Base-by-base conservation (phyloP, 2,329 filamentous ascomycete species). In the Microthyrium microscopicum region DNA sequence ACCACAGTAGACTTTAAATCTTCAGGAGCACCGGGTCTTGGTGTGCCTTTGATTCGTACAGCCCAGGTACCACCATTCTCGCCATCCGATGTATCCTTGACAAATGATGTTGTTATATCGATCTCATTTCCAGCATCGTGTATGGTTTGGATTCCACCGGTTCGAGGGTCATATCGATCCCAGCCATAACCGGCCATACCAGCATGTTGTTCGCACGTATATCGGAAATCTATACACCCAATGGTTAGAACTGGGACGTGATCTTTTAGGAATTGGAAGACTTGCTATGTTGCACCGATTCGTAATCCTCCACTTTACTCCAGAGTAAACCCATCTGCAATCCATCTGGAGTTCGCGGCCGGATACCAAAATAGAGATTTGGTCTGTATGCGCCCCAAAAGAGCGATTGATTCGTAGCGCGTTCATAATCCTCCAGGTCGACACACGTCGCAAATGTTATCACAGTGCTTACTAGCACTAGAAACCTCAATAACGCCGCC, bases 101-200 rank as follows among this genome's bases (percentile, higher is more conserved):
- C 72, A 55, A 94, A 93, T 26, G 79, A 78, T 18, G 87, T 93
- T 6, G 79, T 89, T 40, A 95, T 67, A 56, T 94, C 83, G 40
- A 95, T 67, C 34, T 70, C 70, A 56, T 94, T 95, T 27, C 70
- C 75, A 33, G 73, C 72, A 51, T 95, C 89, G 48, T 87, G 80
- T 36, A 95, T 85, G 2, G 77, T 77, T 56, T 95, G 82, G 13
- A 78, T 65, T 31, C 87, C 89, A 39, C 87, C 89, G 34, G 65
- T 75, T 37, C 87, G 68, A 20, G 82, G 73, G 57, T 95, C 85
- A 55, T 91, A 98, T 51, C 89, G 80, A 45, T 93, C 84, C 87
- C 89, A 98, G 40, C 87, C 87, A 53, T 95, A 95, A 31, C 85
- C 85, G 27, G 72, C 76, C 70, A 95, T 93, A 42, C 79, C 79